These are phyloP conservation scores for Mucuna pruriens DNA, from an alignment of 306 rosid species.

Conservation along the genomic window DNA sequence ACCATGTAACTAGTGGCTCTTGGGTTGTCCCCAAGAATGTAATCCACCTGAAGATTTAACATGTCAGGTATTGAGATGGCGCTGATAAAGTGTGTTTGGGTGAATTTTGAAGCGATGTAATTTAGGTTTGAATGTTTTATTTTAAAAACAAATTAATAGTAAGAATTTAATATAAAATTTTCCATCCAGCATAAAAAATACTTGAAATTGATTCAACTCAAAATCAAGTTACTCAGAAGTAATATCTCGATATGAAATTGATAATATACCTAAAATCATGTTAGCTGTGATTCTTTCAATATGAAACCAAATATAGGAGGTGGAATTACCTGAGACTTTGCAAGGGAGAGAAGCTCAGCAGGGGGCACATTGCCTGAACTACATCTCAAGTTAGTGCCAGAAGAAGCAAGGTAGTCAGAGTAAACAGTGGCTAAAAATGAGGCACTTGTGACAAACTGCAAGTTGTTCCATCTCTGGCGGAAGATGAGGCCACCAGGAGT, in stretches of 20 bases:
- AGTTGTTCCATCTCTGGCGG: slow-evolving; percentile 93
- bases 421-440: slow-evolving; percentile 84
- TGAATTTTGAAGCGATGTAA: no score
- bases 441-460: slow-evolving; percentile 92
- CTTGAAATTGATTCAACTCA: no score
- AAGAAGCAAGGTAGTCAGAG: slow-evolving; percentile 83
- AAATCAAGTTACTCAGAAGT: no score
- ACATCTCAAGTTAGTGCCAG: slow-evolving; percentile 57
- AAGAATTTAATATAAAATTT: no score
- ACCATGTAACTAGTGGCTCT: slow-evolving; percentile 97
- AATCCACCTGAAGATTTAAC: slow-evolving; percentile 69
- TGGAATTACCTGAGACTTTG: slow-evolving; percentile 75
- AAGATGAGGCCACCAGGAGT: slow-evolving; percentile 94
- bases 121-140: no score
- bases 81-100: no score
- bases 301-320: not conserved
- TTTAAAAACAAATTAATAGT: no score
- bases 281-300: no score
- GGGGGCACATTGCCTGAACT: slow-evolving; percentile 69
- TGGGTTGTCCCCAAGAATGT: slow-evolving; percentile 95
- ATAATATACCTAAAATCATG: no score
- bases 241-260: no score
- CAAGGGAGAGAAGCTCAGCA: slow-evolving; percentile 69
- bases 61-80: not conserved
- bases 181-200: no score